Conservation (phyloP, 176 grass and related monocot species). For the Bolboschoenus planiculmis region DNA sequence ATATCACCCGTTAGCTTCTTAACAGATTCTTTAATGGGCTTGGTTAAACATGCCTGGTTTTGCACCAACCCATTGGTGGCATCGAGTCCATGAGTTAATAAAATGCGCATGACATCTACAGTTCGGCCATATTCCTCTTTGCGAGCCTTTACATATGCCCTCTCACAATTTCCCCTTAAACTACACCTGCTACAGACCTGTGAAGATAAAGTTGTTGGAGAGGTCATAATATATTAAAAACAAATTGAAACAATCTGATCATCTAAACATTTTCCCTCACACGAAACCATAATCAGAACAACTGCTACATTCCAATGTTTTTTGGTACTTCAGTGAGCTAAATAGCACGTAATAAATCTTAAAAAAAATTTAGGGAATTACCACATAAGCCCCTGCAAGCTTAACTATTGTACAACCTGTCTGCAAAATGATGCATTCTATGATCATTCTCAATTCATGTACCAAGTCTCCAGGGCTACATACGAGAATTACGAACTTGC, state of each 20-base stretch:
- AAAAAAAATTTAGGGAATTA: neutral
- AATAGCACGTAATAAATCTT: conserved; percentile 9
- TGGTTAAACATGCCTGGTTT: conserved; percentile 58
- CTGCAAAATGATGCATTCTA: neutral
- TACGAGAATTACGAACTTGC: neutral
- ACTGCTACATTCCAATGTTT: neutral
- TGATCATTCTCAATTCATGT: neutral
- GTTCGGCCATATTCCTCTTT: conserved; percentile 84
- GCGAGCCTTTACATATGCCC: conserved; percentile 69
- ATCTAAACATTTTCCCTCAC: neutral
- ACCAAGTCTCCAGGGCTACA: neutral
- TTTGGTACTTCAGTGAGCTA: neutral
- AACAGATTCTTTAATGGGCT: conserved; percentile 63
- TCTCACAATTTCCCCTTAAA: conserved; percentile 74
- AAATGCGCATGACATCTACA: conserved; percentile 77
- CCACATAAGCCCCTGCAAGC: neutral
- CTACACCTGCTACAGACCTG: conserved; percentile 85
- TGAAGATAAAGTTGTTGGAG: conserved; percentile 18
- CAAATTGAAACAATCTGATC: neutral
- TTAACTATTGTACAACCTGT: neutral
- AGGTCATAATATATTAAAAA: conserved; percentile 24
- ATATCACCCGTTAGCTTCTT: conserved; percentile 63
- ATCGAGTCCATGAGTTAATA: conserved; percentile 79
- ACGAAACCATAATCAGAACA: neutral
- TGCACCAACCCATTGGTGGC: conserved; percentile 55